Conservation (phyloP, 208 protist genomes). For the Leptomonas pyrrhocoris region DNA sequence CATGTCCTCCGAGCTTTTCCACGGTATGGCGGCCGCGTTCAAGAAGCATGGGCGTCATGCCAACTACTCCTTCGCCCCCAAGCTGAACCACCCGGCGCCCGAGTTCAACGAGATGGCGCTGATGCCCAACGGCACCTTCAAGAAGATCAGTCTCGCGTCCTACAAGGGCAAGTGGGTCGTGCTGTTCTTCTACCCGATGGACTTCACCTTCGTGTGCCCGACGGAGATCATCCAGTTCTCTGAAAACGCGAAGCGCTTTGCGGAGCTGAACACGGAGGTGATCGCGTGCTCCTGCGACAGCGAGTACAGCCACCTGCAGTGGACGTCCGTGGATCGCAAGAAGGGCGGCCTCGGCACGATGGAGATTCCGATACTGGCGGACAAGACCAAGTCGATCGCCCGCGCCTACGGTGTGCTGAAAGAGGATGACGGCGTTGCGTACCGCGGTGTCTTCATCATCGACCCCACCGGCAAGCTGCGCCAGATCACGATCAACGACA, state of each 20-base stretch:
- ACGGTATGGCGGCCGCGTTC: not conserved
- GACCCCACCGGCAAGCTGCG: slow-evolving; percentile 91
- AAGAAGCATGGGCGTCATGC: slow-evolving; percentile 3
- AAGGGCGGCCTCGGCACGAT: slow-evolving; percentile 97
- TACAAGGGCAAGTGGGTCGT: slow-evolving; percentile 96
- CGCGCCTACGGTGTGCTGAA: slow-evolving; percentile 93
- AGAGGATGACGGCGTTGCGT: slow-evolving; percentile 86
- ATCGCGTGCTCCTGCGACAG: slow-evolving; percentile 94
- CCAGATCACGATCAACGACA: slow-evolving; percentile 95
- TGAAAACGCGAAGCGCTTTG: slow-evolving; percentile 93
- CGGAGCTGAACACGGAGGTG: slow-evolving; percentile 87
- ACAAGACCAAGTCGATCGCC: slow-evolving; percentile 94
- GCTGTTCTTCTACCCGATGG: slow-evolving; percentile 97
- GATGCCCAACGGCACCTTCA: slow-evolving; percentile 94
- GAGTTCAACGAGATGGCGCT: slow-evolving; percentile 91
- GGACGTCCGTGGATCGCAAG: slow-evolving; percentile 94
- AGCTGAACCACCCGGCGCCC: slow-evolving; percentile 90
- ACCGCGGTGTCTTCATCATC: slow-evolving; percentile 97
- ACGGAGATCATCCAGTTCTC: slow-evolving; percentile 97
- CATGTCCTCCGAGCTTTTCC: not conserved
- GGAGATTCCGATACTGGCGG: slow-evolving; percentile 95
- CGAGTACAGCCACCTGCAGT: slow-evolving; percentile 97
- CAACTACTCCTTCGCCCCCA: slow-evolving; percentile 9
- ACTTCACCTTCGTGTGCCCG: slow-evolving; percentile 98
- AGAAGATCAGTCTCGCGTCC: slow-evolving; percentile 86